These are phyloP conservation scores for Phylloporus arenicola DNA, from an alignment of 768 basidiomycete genomes.

Conservation along the genomic window DNA sequence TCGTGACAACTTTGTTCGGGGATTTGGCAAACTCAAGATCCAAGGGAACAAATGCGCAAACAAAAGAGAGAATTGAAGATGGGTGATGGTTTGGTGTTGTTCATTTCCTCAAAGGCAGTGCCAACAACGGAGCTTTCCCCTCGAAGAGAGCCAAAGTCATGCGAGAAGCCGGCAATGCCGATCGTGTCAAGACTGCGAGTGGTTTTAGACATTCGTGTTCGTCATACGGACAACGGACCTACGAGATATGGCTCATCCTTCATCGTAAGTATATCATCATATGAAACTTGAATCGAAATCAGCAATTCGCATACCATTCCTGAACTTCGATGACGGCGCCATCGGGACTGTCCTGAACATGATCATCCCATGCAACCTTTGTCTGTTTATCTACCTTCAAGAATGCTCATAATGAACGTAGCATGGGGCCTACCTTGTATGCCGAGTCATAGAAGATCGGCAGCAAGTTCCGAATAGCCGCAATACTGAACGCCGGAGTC, in stretches of 20 bases:
- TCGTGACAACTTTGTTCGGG: constrained; percentile 20
- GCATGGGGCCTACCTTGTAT: constrained; percentile 32
- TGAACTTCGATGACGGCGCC: constrained; percentile 34
- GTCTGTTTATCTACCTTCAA: constrained; percentile 16
- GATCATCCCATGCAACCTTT: constrained; percentile 27
- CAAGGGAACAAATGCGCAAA: constrained; percentile 30
- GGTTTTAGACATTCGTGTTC: neutral
- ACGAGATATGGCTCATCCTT: constrained; percentile 46
- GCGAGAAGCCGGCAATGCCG: constrained; percentile 41
- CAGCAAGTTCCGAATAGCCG: constrained; percentile 34
- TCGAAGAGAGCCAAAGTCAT: constrained; percentile 40
- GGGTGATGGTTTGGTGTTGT: constrained; percentile 19
- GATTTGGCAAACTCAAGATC: constrained; percentile 30
- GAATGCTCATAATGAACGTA: no score
- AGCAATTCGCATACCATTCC: constrained; percentile 19
- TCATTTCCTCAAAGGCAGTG: constrained; percentile 21
- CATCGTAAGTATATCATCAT: neutral
- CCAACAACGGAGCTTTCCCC: constrained; percentile 22
- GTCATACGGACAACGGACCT: constrained; percentile 6
- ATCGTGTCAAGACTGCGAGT: constrained; percentile 36
- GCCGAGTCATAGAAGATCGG: constrained; percentile 38
- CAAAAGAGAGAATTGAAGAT: constrained; percentile 15
- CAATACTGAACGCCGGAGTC: constrained; percentile 35
- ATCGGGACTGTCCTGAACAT: constrained; percentile 10
- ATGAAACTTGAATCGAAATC: neutral